Conservation (phyloP, 2,329 filamentous ascomycete species). For the Ascochyta koolunga region DNA sequence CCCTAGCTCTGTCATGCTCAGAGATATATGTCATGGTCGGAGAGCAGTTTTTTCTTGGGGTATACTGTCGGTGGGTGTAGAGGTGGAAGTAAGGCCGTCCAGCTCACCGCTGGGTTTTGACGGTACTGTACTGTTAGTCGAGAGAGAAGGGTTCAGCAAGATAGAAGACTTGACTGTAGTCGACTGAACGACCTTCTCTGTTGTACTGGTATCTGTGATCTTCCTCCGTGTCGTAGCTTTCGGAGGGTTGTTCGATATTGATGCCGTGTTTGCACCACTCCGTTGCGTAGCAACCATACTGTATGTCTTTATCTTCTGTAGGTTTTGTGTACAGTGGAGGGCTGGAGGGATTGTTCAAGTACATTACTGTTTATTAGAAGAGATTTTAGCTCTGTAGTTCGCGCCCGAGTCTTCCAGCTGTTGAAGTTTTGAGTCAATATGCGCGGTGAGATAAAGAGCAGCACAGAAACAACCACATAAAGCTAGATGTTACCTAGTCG, state of each 20-base stretch:
- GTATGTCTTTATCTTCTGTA: neutral
- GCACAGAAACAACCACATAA: neutral
- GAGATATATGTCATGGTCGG: no score
- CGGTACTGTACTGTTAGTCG: neutral
- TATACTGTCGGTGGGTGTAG: conserved; percentile 4
- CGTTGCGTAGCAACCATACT: conserved; percentile 20
- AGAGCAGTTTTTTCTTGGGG: neutral
- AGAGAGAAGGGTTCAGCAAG: neutral
- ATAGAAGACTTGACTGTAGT: neutral
- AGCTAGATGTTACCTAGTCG: conserved; percentile 10
- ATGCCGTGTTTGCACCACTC: conserved; percentile 9
- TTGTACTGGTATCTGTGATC: neutral
- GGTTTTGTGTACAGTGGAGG: no score
- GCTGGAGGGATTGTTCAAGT: no score
- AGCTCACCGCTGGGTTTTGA: neutral
- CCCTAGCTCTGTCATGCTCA: neutral
- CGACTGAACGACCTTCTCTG: neutral
- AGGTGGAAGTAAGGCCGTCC: conserved; percentile 19
- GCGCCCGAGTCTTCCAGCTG: neutral
- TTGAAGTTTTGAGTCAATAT: neutral
- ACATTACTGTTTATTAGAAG: no score
- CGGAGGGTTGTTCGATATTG: neutral
- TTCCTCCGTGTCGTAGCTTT: neutral
- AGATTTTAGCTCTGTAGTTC: neutral
- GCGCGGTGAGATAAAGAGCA: neutral